Conservation (phyloP, 768 basidiomycete species). For the Mycena vitilis region DNA sequence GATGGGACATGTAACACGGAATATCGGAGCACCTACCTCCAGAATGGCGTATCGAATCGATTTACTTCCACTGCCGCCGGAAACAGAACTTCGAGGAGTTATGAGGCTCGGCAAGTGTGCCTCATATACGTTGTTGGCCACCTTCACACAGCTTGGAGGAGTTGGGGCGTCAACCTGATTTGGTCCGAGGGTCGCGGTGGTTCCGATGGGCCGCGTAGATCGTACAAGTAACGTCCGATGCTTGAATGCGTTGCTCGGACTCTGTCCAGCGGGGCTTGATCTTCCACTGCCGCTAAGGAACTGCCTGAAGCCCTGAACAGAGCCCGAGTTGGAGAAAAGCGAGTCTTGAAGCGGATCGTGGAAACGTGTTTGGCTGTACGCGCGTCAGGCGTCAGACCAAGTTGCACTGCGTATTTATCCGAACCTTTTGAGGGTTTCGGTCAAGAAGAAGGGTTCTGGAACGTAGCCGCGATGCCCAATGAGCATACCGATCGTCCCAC, state of each 20-base stretch:
- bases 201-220: slow-evolving; percentile 76
- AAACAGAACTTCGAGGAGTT: slow-evolving; percentile 76
- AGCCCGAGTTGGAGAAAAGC: slow-evolving; percentile 82
- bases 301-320: slow-evolving; percentile 82
- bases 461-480: background rate
- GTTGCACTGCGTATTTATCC: background rate
- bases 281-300: slow-evolving; percentile 77
- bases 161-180: slow-evolving; percentile 40
- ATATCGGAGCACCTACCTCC: slow-evolving; percentile 62
- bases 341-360: slow-evolving; percentile 93
- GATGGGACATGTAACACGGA: slow-evolving; percentile 22
- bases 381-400: slow-evolving; percentile 4
- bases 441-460: slow-evolving; percentile 89
- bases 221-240: slow-evolving; percentile 67
- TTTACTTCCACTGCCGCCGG: slow-evolving; percentile 70
- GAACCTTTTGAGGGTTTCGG: slow-evolving; percentile 69
- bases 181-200: slow-evolving; percentile 50
- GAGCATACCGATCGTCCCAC: slow-evolving; percentile 76
- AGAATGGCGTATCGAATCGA: slow-evolving; percentile 88
- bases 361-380: slow-evolving; percentile 82
- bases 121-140: slow-evolving; percentile 77
- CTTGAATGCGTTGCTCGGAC: slow-evolving; percentile 39
- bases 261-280: slow-evolving; percentile 56
- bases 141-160: slow-evolving; percentile 56
- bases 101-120: slow-evolving; percentile 80